Base-by-base conservation (phyloP, 768 basidiomycete species). In the Termitomyces sp. region DNA sequence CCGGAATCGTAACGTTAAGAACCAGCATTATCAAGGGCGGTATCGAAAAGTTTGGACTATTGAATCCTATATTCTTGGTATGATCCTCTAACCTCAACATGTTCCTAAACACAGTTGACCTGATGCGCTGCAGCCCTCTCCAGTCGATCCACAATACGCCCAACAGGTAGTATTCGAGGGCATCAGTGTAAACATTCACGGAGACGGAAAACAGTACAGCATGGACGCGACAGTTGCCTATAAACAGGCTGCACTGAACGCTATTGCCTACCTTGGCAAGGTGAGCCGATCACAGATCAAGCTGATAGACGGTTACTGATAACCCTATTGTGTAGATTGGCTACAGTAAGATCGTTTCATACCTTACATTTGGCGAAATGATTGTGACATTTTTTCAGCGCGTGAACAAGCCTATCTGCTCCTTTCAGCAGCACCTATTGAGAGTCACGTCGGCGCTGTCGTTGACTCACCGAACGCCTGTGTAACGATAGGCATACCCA, bases 171-270 rank as follows among this genome's bases (percentile, higher is more conserved):
- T 88, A 20, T 90, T 92, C 62, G 86, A 90, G 64, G 89, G 89
- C 2, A 77, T 90, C 62, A 82, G 85, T 42, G 87, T 90, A 42
- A 85, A 89, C 62, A 76, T 83, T 58, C 85, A 88, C 51, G 88
- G 88, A 1, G 81, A 85, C 63, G 87, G 88, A 12, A 85, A 80
- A 59, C 88, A 90, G 68, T 87, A 88, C 70, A 77, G 84, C 65
- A 90, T 90, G 88, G 85, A 88, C 63, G 84, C 87, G 80, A 82
- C 87, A 22, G 86, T 88, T 18, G 88, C 90, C 3, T 91, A 87
- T 68, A 90, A 91, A 66, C 87, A 88, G 70, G 89, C 90, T 6
- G 87, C 89, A 0, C 71, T 90, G 55, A 90, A 90, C 63, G 80
- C 86, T 2, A 90, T 92, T 53, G 79, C 80, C 2, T 91, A 92